phyloP scores from a whole-genome alignment of 257 asterid species.

The Linaria vulgaris region DNA sequence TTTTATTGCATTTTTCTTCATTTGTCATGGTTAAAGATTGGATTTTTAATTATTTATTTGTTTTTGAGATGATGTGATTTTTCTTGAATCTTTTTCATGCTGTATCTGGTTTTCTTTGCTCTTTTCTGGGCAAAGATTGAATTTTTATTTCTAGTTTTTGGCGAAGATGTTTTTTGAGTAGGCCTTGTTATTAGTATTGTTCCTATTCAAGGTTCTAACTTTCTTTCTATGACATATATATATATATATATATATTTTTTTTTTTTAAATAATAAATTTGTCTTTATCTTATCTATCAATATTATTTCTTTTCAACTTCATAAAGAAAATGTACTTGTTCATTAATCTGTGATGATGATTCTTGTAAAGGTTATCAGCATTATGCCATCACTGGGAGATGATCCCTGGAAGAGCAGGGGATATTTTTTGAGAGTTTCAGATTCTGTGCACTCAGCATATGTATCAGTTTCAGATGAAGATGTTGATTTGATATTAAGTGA shows the following conservation, averaged over 20 bases:
- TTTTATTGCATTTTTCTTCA: constrained; percentile 10
- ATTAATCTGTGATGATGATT: constrained; percentile 4
- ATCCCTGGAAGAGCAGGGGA: constrained; percentile 95
- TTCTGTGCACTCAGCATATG: constrained; percentile 91
- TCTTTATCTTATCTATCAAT: not conserved
- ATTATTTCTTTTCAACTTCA: not conserved
- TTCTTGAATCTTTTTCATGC: not conserved
- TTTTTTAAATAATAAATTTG: no score
- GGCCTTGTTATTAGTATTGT: not conserved
- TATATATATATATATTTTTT: not conserved
- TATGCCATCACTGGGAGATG: constrained; percentile 82
- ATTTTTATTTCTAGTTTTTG: not conserved
- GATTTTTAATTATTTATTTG: not conserved
- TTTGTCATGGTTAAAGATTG: constrained; percentile 4
- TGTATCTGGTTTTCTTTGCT: not conserved
- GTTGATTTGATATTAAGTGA: constrained; percentile 71
- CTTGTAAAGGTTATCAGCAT: constrained; percentile 66
- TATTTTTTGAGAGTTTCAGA: constrained; percentile 87
- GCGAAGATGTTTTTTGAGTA: not conserved
- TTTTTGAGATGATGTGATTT: constrained; percentile 3
- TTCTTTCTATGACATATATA: constrained; percentile 5
- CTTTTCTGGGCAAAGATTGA: constrained; percentile 8
- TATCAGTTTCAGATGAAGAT: constrained; percentile 74
- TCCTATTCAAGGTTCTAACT: not conserved
- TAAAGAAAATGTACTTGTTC: no score